Evolutionary conservation across 2,329 filamentous ascomycete genomes (phyloP), one percentile per base, ranked within the genome.

Genomic region (Simplicillium aogashimaense): DNA sequence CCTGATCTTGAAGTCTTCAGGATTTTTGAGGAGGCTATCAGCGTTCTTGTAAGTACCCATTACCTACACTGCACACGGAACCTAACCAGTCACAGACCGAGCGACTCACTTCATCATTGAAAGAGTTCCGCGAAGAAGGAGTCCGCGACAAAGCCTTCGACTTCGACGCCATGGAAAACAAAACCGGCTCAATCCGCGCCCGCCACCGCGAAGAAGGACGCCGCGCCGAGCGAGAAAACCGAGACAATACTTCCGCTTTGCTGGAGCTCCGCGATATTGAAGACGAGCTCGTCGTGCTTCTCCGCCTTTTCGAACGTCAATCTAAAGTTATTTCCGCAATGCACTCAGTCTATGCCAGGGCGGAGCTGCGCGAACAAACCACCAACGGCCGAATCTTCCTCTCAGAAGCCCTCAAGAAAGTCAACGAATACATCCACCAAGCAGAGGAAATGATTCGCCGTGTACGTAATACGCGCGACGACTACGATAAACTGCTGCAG

Each of bases 11-110:
- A 82, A 43, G 65, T 81, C 0, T 78, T 81, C 43, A 69, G 76
- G 2, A 76, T 82, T 1, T 81, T 82, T 36, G 76, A 81, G 47
- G 78, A 82, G 45, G 78, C 76, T 5, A 76, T 82, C 28, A 78
- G 76, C 11, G 72, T 80, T 16, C 50, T 81, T 45, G 76, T 79
- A 53, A 35, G 61, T 43, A 1, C 8, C 7, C 9, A 7, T 3
- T 9, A 2, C 4, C 5, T 9, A 15, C 5, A 33, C 29, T 12
- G 11, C 17, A 10, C 10, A 25, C 3, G 15, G 11, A 38, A 1
- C 12, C 2, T 35, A 39, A 45, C 16, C 12, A 20, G 5, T n/a
- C n/a, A 18, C 8, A 79, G 73, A 78, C 72, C 1, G 78, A 82
- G 50, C 67, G 72, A 14, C 74, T 81, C 59, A 82, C 76, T 0